Base-by-base conservation (phyloP, 495 filamentous ascomycete species). In the Rusavskia elegans region DNA sequence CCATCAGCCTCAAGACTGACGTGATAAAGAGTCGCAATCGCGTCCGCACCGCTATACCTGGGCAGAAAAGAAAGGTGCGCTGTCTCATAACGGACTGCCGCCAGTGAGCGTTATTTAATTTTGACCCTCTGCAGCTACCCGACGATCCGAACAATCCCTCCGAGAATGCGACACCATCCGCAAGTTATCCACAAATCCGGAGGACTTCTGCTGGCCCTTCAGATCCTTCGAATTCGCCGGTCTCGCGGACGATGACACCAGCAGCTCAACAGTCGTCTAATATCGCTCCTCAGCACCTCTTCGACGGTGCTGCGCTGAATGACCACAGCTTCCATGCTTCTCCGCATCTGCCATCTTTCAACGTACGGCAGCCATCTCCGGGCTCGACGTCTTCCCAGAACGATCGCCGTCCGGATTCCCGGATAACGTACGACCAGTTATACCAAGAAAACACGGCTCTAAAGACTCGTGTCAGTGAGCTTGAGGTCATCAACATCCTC, bases 1-100 rank as follows among this genome's bases (percentile, higher is more conserved):
- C 93, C 61, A 94, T 94, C 67, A 89, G 83, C 57, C 77, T 99
- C 58, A 99, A 99, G 71, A 99, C 93, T 42, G 93, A 99, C 72
- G 89, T 97, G 54, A 99, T 99, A 70, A 99, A 99, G 71, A 95
- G 89, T 71, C 89, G 92, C 59, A 99, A 99, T 65, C 81, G 92
- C 51, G 89, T 97, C 48, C 97, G 97, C 73, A 92, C 88, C 44
- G 79, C 83, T 54, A 87, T 85, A 6, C 83, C 87, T 59, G 82
- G 80, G 10, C 78, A 82, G 49, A 92, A 90, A 70, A 90, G 89
- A 67, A 97, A 95, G 79, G 89, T 90, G 61, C 65, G 73, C 64
- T 30, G 41, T 44, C 52, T 71, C 64, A 64, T 54, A 57, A 65
- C 62, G 63, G 64, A 35, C 16, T 45, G 42, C 6, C 11, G 10